Conservation (phyloP, 192 early-diverging fungal species). For the Umbelopsis vinacea region DNA sequence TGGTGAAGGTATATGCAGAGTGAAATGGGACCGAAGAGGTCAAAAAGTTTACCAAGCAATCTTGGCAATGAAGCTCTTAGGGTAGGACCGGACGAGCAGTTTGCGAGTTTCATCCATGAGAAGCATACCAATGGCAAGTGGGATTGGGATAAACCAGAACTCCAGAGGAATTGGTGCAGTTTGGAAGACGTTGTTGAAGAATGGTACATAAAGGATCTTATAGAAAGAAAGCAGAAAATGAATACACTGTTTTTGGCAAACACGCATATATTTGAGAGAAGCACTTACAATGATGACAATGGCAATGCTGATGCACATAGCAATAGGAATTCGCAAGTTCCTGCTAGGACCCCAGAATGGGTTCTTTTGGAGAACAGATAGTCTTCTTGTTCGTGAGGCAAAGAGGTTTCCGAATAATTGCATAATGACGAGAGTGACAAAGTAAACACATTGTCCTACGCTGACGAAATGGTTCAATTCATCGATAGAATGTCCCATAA, state of each 20-base stretch:
- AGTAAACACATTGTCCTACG: slow-evolving; percentile 67
- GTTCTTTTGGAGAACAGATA: slow-evolving; percentile 61
- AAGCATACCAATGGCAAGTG: slow-evolving; percentile 56
- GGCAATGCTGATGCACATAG: slow-evolving; percentile 44
- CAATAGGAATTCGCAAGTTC: slow-evolving; percentile 60
- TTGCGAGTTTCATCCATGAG: slow-evolving; percentile 67
- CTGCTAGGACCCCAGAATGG: slow-evolving; percentile 57
- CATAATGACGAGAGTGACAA: slow-evolving; percentile 58
- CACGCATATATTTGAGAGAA: neutral
- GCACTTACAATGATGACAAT: slow-evolving; percentile 43
- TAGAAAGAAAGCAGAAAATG: neutral
- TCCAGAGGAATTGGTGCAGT: slow-evolving; percentile 58
- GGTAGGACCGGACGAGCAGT: slow-evolving; percentile 48
- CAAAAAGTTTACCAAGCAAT: slow-evolving; percentile 59
- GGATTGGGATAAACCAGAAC: slow-evolving; percentile 67
- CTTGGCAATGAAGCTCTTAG: slow-evolving; percentile 55
- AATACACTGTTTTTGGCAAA: neutral
- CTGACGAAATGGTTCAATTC: slow-evolving; percentile 51
- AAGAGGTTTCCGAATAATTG: slow-evolving; percentile 61
- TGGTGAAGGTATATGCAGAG: too few relatives aligned
- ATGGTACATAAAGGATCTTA: slow-evolving; percentile 45
- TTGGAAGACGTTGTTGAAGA: slow-evolving; percentile 56
- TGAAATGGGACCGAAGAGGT: too few relatives aligned
- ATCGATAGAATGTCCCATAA: slow-evolving; percentile 33
- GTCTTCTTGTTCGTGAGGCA: slow-evolving; percentile 54